Conservation (phyloP, 345 rosid genomes). For the Firmiana major region DNA sequence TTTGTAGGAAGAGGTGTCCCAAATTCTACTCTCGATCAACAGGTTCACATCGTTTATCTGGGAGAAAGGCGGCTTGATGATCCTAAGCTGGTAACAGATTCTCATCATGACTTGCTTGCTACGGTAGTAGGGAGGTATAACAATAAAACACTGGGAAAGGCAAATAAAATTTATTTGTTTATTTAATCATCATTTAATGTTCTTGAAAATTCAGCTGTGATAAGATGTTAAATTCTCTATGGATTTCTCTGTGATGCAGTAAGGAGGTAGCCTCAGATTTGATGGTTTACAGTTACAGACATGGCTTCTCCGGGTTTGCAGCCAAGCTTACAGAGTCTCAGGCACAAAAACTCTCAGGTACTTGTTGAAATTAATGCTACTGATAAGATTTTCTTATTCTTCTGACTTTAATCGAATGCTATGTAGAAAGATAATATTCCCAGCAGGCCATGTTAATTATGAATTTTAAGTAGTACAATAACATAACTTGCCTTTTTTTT, state of each 20-base stretch:
- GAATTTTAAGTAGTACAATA: neutral
- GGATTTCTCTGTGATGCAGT: conserved; percentile 39
- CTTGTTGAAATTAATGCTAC: neutral
- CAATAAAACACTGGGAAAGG: neutral
- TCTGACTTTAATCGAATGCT: neutral
- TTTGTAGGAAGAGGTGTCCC: neutral
- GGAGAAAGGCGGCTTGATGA: conserved; percentile 51
- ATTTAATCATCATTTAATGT: neutral
- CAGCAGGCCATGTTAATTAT: too few relatives aligned
- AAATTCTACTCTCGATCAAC: conserved; percentile 9
- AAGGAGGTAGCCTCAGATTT: conserved; percentile 40
- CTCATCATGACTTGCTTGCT: conserved; percentile 65
- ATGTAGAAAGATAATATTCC: too few relatives aligned
- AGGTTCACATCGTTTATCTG: conserved; percentile 64
- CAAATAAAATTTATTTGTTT: neutral
- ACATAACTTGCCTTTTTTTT: neutral
- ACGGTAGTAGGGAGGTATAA: conserved; percentile 55
- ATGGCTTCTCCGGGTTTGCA: conserved; percentile 78
- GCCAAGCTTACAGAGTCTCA: conserved; percentile 59
- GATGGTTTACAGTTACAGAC: conserved; percentile 69
- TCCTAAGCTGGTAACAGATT: conserved; percentile 35
- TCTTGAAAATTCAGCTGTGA: neutral
- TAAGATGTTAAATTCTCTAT: neutral
- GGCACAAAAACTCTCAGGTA: conserved; percentile 54
- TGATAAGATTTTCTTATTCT: neutral